Conservation (phyloP, 306 rosid genomes). For the Vachellia collinsii region DNA sequence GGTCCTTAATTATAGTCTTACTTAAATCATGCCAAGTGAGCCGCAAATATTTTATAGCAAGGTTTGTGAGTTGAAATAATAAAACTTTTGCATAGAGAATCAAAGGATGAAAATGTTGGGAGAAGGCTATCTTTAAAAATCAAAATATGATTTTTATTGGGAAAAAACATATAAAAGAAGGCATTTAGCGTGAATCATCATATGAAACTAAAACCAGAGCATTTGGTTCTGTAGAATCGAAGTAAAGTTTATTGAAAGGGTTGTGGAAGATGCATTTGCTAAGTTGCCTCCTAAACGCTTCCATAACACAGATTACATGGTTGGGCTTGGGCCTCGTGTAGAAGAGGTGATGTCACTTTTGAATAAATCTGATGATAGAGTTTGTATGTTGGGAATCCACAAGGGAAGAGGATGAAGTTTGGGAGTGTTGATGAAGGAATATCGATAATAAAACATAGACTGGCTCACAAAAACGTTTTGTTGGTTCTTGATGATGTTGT, state of each 20-base stretch:
- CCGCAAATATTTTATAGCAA: background rate
- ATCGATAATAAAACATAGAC: background rate
- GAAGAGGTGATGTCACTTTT: background rate
- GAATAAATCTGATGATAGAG: background rate
- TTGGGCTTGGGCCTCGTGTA: background rate
- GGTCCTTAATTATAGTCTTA: too few species aligned
- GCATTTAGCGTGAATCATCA: too few species aligned
- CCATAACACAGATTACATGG: background rate
- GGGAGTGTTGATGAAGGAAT: background rate
- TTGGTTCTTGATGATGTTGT: constrained; percentile 19
- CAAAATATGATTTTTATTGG: too few species aligned
- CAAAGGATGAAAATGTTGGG: too few species aligned
- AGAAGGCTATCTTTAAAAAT: too few species aligned
- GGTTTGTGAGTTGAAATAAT: too few species aligned
- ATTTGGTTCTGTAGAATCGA: too few species aligned
- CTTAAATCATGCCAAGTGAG: background rate
- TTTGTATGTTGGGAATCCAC: background rate
- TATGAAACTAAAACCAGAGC: too few species aligned
- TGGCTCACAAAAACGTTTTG: background rate
- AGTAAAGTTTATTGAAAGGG: too few species aligned
- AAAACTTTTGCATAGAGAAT: too few species aligned
- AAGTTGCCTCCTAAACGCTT: too few species aligned
- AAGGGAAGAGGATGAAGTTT: background rate
- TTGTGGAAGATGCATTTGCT: too few species aligned
- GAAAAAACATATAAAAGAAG: background rate